Base-by-base conservation (phyloP, 768 basidiomycete genomes). In the Tulasnella sp. region DNA sequence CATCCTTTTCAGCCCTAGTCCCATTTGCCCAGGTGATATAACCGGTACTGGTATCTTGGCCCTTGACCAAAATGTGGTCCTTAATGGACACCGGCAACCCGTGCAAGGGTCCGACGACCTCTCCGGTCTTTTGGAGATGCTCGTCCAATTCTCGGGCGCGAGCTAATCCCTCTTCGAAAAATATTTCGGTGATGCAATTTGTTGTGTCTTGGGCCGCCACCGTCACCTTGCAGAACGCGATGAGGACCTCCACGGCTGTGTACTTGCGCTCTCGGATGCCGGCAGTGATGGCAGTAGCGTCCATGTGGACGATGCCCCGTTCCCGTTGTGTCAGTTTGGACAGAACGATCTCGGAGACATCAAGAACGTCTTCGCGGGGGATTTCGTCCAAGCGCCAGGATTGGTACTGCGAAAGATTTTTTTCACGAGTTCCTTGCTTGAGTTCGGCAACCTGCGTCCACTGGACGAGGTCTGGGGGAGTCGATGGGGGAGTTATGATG, bases 121-220 rank as follows among this genome's bases (percentile, higher is more conserved):
- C 52, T 22, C 88, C 88, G 0, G 87, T 89, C 74, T 82, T 78
- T 19, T 79, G 74, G 39, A 87, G 80, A 79, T 87, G 80, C 31
- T 82, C 84, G 79, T 90, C 89, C 29, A 90, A 82, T 78, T 88
- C 83, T 70, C 79, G 82, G 4, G 90, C 89, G 9, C 78, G 75
- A 11, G 42, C 76, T n/a, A 81, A 75, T 14, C 80, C 82, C 42
- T 86, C 84, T 29, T 87, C 85, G 77, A 89, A 83, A 77, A 88
- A 89, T 70, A 90, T 86, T 77, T 90, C 89, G 25, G 79, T 80
- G 45, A 82, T 71, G 73, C 82, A 82, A 71, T 83, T 84, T 19
- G 81, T 82, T 34, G 79, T 67, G 67, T 82, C 79, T 71, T 83
- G 82, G 2, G 81, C 81, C 39, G 83, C 79, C 36, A 82, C 80